These are phyloP conservation scores for Cylindrotheca closterium DNA, from an alignment of 108 stramenopile genomes.

Conservation along the genomic window DNA sequence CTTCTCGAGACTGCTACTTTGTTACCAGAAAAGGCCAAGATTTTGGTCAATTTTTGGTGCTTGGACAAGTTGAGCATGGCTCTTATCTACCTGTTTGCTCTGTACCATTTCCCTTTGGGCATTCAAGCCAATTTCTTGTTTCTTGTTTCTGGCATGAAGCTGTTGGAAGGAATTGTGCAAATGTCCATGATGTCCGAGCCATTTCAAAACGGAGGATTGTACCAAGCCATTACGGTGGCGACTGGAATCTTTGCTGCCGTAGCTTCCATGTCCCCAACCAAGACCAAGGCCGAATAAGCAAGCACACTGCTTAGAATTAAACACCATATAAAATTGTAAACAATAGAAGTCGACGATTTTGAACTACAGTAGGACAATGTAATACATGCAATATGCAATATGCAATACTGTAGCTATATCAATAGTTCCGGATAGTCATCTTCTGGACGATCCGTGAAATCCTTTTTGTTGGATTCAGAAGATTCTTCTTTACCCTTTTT, in stretches of 20 bases:
- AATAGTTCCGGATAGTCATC: neutral
- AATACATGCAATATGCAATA: too few relatives aligned
- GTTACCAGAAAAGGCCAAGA: slow-evolving; percentile 13
- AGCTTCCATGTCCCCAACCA: slow-evolving; percentile 1
- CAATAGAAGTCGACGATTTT: too few relatives aligned
- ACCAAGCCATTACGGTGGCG: slow-evolving; percentile 9
- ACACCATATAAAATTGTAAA: neutral
- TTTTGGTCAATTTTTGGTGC: slow-evolving; percentile 30
- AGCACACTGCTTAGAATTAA: neutral
- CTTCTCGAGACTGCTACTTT: slow-evolving; percentile 6
- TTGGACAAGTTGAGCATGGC: slow-evolving; percentile 25
- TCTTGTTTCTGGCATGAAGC: slow-evolving; percentile 4
- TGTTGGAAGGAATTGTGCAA: slow-evolving; percentile 19
- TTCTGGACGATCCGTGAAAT: neutral
- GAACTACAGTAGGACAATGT: too few relatives aligned
- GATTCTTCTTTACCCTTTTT: neutral
- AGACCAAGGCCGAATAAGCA: neutral
- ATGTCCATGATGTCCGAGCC: slow-evolving; percentile 11
- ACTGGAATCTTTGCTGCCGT: slow-evolving; percentile 7
- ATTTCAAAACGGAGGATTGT: neutral
- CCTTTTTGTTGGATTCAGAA: neutral
- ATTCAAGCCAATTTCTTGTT: slow-evolving; percentile 15
- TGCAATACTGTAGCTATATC: too few relatives aligned
- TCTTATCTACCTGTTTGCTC: slow-evolving; percentile 16
- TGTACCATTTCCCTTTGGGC: slow-evolving; percentile 9